Conservation (phyloP, 2,329 filamentous ascomycete species). For the Septoria petroselini region DNA sequence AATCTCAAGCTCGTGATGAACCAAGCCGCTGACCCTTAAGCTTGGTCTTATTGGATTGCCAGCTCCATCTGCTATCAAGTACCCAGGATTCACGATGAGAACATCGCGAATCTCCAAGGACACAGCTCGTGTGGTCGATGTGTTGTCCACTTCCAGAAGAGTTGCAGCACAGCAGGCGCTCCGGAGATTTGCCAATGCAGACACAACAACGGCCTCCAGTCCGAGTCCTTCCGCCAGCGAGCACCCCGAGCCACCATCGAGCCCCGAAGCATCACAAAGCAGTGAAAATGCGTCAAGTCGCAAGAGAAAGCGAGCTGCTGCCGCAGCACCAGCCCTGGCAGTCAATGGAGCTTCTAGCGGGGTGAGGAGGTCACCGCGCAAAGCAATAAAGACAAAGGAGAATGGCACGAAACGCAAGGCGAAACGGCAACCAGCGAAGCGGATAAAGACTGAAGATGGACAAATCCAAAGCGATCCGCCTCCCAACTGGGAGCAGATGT, state of each 20-base stretch:
- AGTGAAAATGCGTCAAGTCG: constrained; percentile 15
- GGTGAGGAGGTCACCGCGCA: constrained; percentile 32
- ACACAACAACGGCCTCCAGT: neutral
- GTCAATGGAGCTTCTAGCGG: constrained; percentile 15
- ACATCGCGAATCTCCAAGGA: constrained; percentile 29
- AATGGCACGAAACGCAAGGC: constrained; percentile 21
- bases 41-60: constrained; percentile 7
- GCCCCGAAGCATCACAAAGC: constrained; percentile 9
- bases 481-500: constrained; percentile 79
- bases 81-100: constrained; percentile 19
- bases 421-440: constrained; percentile 36
- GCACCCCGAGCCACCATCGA: constrained; percentile 19
- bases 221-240: constrained; percentile 17
- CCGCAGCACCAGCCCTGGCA: constrained; percentile 16
- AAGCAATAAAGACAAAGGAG: constrained; percentile 22
- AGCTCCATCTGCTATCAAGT: neutral
- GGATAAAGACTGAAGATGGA: constrained; percentile 36
- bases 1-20: too few relatives aligned
- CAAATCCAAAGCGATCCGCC: constrained; percentile 52
- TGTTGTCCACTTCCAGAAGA: constrained; percentile 17
- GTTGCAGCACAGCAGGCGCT: constrained; percentile 25
- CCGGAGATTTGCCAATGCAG: constrained; percentile 21
- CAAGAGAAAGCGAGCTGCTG: constrained; percentile 29
- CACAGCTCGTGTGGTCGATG: constrained; percentile 27
- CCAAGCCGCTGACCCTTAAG: constrained; percentile 12